phyloP scores from a whole-genome alignment of 768 basidiomycete genomes.

The Hygrophorus pudorinus region DNA sequence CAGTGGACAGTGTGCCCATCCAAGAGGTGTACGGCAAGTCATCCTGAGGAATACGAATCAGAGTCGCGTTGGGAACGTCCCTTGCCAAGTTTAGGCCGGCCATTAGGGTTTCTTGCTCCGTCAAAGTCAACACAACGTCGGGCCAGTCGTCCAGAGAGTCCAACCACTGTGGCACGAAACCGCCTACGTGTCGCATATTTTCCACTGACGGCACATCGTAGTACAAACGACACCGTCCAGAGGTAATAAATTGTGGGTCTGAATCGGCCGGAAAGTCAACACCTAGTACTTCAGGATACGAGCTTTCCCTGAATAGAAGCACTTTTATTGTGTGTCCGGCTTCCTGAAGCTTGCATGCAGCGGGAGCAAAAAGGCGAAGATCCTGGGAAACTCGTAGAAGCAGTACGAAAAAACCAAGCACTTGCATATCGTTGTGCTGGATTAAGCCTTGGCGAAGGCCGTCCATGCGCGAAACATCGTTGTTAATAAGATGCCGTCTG shows the following conservation, averaged over 20 bases:
- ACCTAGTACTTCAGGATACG: neutral
- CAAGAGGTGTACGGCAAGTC: constrained; percentile 47
- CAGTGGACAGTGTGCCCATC: constrained; percentile 48
- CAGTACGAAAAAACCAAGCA: constrained; percentile 10
- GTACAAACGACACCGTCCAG: constrained; percentile 12
- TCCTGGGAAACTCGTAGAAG: constrained; percentile 13
- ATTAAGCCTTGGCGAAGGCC: neutral
- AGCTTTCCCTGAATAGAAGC: constrained; percentile 1
- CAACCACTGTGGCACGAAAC: constrained; percentile 22
- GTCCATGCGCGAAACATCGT: neutral
- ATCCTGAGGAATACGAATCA: constrained; percentile 34
- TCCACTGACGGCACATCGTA: constrained; percentile 9
- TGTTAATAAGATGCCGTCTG: too few species aligned
- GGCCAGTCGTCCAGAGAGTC: constrained; percentile 14
- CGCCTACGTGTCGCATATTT: neutral
- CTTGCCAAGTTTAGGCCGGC: constrained; percentile 11
- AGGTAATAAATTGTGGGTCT: neutral
- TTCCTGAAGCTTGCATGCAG: constrained; percentile 4
- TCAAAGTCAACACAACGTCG: constrained; percentile 25
- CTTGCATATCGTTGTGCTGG: neutral
- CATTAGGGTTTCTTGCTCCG: constrained; percentile 19
- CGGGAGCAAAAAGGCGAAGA: constrained; percentile 3
- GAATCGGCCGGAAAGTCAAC: neutral
- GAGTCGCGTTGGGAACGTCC: constrained; percentile 15
- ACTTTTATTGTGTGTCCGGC: constrained; percentile 3